These are phyloP conservation scores for Cyberlindnera subsufficiens DNA, from an alignment of 805 yeast genomes.

Conservation along the genomic window DNA sequence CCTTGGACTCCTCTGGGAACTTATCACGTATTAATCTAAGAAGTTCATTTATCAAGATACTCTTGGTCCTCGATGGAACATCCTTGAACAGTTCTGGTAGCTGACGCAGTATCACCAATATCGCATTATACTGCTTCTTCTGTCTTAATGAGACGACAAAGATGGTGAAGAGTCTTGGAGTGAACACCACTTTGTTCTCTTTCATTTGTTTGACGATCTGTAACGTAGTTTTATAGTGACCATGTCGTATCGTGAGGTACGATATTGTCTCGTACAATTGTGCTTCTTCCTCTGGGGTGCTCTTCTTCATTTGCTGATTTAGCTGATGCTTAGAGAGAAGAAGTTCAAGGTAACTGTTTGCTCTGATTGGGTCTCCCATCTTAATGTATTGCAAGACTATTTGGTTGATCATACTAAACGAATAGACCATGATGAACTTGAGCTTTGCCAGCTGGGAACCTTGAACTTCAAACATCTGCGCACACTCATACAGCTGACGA, in stretches of 20 bases:
- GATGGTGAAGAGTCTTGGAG: constrained; percentile 13
- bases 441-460: background rate
- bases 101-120: constrained; percentile 10
- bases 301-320: background rate
- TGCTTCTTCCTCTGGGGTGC: background rate
- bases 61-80: constrained; percentile 3
- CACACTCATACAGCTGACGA: constrained; percentile 4
- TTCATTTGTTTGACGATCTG: constrained; percentile 11
- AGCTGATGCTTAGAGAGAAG: constrained; percentile 4
- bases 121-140: constrained; percentile 15
- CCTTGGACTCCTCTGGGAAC: constrained; percentile 14
- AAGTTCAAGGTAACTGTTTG: constrained; percentile 9
- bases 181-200: constrained; percentile 6
- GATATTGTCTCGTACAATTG: constrained; percentile 15
- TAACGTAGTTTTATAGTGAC: constrained; percentile 11
- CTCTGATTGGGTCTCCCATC: constrained; percentile 1
- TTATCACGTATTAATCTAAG: constrained; percentile 12
- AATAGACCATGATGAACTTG: constrained; percentile 8
- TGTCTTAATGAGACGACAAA: constrained; percentile 14
- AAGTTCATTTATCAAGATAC: constrained; percentile 12
- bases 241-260: constrained; percentile 11
- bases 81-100: constrained; percentile 12
- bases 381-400: constrained; percentile 6
- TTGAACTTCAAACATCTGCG: constrained; percentile 4
- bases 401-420: constrained; percentile 10